A percentile compares a stretch with the other conserved stretches of the same genome.
These are phyloP conservation scores for Phialocephala sp. DNA, from an alignment of 2,329 filamentous ascomycete species.

Conservation along the genomic window DNA sequence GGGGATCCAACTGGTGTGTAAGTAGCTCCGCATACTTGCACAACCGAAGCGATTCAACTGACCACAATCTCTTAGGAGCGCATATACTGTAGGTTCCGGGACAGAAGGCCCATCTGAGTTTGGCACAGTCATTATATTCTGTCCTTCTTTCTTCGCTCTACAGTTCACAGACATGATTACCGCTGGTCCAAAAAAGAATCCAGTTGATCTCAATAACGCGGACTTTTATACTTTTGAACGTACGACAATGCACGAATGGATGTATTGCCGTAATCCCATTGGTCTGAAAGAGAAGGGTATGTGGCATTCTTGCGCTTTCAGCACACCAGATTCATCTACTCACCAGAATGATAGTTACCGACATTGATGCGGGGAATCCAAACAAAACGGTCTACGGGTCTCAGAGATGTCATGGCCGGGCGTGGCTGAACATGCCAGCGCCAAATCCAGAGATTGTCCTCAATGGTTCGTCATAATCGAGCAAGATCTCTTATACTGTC, in stretches of 20 bases:
- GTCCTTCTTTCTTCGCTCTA: not conserved
- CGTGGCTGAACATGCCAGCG: not conserved
- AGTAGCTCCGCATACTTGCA: not conserved
- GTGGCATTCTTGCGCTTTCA: no score
- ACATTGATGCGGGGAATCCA: not conserved
- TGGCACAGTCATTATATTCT: not conserved
- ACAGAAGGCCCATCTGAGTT: not conserved
- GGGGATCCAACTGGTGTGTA: not conserved
- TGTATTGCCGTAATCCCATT: not conserved
- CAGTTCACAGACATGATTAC: not conserved
- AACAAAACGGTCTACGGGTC: not conserved
- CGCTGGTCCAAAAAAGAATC: not conserved
- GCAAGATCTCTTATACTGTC: not conserved
- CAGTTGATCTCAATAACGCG: not conserved
- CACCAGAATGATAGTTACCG: not conserved
- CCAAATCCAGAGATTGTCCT: not conserved
- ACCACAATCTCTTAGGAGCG: not conserved
- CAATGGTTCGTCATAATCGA: not conserved
- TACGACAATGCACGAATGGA: constrained; percentile 4
- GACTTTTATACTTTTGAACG: not conserved
- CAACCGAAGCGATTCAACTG: not conserved
- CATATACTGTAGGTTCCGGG: not conserved
- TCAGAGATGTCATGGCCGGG: constrained; percentile 1
- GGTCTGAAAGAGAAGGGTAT: not conserved
- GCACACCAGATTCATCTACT: not conserved